Percentiles rank a stretch among this genome's conserved stretches.
Conservation (phyloP, 164 flowering plant species). For the Hamamelis virginiana region DNA sequence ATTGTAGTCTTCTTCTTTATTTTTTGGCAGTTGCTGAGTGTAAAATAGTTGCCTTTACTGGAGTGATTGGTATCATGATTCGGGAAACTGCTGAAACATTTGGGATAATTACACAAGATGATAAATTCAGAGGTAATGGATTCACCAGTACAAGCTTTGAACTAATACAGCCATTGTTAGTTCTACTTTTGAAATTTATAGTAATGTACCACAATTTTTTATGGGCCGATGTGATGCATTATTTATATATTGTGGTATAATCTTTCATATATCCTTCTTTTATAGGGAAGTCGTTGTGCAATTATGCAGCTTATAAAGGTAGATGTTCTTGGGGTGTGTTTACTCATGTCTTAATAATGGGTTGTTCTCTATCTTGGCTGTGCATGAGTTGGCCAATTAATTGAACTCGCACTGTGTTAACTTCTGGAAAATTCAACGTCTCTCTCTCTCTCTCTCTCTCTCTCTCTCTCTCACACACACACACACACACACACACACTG, state of each 20-base stretch:
- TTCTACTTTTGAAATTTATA: not conserved
- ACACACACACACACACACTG: too few species aligned
- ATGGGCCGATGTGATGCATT: not conserved
- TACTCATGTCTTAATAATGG: too few species aligned
- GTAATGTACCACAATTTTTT: not conserved
- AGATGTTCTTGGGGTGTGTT: not conserved
- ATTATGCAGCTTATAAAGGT: not conserved
- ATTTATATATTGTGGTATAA: too few species aligned
- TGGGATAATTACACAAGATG: constrained; percentile 70
- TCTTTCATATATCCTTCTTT: too few species aligned
- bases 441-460: not conserved
- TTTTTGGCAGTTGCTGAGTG: constrained; percentile 68
- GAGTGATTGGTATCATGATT: constrained; percentile 75
- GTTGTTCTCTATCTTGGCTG: too few species aligned
- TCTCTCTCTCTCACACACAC: not conserved
- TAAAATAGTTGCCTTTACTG: constrained; percentile 50
- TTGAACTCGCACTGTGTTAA: not conserved
- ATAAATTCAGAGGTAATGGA: constrained; percentile 66
- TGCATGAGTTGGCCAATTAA: not conserved
- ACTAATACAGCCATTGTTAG: not conserved
- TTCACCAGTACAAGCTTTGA: not conserved
- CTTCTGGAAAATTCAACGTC: not conserved
- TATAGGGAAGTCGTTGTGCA: too few species aligned
- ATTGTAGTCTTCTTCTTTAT: constrained; percentile 2
- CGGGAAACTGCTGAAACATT: constrained; percentile 91